Evolutionary conservation across 2,329 filamentous ascomycete species (phyloP).

Genomic region (Colletotrichum noveboracense): DNA sequence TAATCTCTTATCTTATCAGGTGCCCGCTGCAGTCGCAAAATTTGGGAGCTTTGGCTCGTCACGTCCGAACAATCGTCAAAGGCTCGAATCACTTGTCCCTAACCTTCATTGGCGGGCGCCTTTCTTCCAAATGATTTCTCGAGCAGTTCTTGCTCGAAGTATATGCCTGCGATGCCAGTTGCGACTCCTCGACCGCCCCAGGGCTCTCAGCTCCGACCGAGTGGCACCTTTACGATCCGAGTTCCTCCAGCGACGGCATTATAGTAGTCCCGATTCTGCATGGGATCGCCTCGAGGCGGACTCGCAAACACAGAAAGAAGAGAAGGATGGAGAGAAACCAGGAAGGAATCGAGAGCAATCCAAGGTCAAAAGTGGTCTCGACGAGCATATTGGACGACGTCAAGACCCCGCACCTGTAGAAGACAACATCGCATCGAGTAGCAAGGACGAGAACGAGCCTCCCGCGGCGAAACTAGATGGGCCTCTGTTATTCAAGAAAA

Average conservation of each 20-base stretch:
- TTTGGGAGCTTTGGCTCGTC: constrained; percentile 6
- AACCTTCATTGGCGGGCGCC: not conserved
- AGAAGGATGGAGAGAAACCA: not conserved
- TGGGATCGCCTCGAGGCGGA: constrained; percentile 10
- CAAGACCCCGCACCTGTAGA: not conserved
- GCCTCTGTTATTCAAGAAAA: not conserved
- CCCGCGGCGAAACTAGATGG: not conserved
- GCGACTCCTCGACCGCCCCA: constrained; percentile 26
- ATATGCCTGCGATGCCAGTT: constrained; percentile 39
- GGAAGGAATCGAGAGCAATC: not conserved
- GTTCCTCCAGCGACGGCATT: not conserved
- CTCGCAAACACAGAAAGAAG: not conserved
- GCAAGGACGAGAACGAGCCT: not conserved
- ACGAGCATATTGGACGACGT: not conserved
- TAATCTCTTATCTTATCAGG: constrained; percentile 26
- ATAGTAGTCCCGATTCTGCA: not conserved
- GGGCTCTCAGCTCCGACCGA: constrained; percentile 1
- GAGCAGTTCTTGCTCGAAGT: constrained; percentile 34
- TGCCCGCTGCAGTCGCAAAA: constrained; percentile 17
- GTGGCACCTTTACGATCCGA: not conserved
- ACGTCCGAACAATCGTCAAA: not conserved
- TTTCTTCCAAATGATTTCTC: constrained; percentile 39
- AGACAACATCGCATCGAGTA: not conserved
- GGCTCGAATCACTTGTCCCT: not conserved
- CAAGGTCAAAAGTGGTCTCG: not conserved